These are phyloP conservation scores for Penicillium verrucosum DNA, from an alignment of 2,329 filamentous ascomycete species.

Conservation along the genomic window DNA sequence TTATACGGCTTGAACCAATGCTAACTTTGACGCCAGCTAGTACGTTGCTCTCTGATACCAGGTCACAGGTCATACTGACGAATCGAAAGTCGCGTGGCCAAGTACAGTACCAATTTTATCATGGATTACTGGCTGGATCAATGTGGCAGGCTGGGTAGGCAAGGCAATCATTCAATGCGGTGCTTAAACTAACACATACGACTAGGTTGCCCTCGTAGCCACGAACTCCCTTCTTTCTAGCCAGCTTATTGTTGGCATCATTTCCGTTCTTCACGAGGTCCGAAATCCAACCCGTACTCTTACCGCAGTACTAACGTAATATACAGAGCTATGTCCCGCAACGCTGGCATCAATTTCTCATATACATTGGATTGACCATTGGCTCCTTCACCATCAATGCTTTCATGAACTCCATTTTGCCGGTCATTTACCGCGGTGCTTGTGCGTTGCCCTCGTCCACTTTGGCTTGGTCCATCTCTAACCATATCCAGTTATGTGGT, in stretches of 20 bases:
- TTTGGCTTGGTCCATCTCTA: background rate
- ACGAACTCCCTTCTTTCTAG: constrained; percentile 65
- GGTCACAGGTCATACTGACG: background rate
- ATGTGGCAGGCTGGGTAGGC: constrained; percentile 65
- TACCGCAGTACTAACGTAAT: background rate
- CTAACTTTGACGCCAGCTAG: constrained; percentile 23
- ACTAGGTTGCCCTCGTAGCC: constrained; percentile 56
- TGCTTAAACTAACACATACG: constrained; percentile 16
- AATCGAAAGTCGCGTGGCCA: constrained; percentile 52
- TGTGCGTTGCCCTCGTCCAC: constrained; percentile 30
- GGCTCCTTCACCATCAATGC: constrained; percentile 63
- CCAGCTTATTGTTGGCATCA: constrained; percentile 63
- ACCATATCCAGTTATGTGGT: constrained; percentile 57
- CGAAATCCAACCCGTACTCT: background rate
- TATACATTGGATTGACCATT: constrained; percentile 63
- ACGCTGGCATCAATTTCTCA: constrained; percentile 69
- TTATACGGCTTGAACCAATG: background rate
- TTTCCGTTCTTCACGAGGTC: constrained; percentile 56
- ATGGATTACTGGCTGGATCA: constrained; percentile 66
- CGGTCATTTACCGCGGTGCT: constrained; percentile 63
- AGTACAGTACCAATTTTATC: constrained; percentile 60
- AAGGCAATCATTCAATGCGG: background rate
- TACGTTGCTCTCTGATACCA: constrained; percentile 20
- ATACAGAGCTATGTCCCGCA: constrained; percentile 50
- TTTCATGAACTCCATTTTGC: constrained; percentile 61